Evolutionary conservation across 306 rosid species (phyloP).

Genomic region (Carpinus fangiana): DNA sequence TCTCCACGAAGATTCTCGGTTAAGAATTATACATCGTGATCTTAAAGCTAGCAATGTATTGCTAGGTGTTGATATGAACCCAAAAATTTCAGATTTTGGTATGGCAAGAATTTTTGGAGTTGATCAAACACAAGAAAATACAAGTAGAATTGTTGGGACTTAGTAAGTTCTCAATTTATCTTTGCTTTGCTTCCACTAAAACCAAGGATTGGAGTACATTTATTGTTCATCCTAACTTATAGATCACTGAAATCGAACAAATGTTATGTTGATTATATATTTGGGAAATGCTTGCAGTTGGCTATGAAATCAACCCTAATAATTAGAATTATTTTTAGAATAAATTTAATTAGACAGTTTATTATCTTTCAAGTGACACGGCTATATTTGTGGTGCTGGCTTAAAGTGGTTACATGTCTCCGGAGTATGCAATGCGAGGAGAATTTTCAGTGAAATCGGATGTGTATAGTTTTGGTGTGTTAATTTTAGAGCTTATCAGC

Average conservation of each 20-base stretch:
- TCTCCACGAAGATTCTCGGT: slow-evolving; percentile 41
- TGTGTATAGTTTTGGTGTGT: slow-evolving; percentile 30
- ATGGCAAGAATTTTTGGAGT: slow-evolving; percentile 33
- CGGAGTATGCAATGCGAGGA: slow-evolving; percentile 31
- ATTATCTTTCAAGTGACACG: not conserved
- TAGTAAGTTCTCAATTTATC: slow-evolving; percentile 19
- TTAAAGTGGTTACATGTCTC: slow-evolving; percentile 35
- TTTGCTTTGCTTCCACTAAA: no score
- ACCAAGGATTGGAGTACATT: not conserved
- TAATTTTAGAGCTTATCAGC: slow-evolving; percentile 28
- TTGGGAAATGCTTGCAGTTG: no score
- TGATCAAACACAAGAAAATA: slow-evolving; percentile 29
- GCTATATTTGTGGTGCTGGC: not conserved
- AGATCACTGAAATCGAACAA: no score
- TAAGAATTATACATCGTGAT: slow-evolving; percentile 49
- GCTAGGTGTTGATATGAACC: slow-evolving; percentile 33
- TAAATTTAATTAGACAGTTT: not conserved
- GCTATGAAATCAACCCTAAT: not conserved
- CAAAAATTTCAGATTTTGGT: slow-evolving; percentile 52
- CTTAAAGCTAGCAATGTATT: slow-evolving; percentile 43
- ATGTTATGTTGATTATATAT: no score
- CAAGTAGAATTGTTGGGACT: slow-evolving; percentile 39
- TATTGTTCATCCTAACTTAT: not conserved
- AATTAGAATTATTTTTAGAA: not conserved
- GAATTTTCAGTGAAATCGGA: slow-evolving; percentile 27